Evolutionary conservation across 345 rosid genomes (phyloP).

Genomic region (Hibiscus mutabilis): DNA sequence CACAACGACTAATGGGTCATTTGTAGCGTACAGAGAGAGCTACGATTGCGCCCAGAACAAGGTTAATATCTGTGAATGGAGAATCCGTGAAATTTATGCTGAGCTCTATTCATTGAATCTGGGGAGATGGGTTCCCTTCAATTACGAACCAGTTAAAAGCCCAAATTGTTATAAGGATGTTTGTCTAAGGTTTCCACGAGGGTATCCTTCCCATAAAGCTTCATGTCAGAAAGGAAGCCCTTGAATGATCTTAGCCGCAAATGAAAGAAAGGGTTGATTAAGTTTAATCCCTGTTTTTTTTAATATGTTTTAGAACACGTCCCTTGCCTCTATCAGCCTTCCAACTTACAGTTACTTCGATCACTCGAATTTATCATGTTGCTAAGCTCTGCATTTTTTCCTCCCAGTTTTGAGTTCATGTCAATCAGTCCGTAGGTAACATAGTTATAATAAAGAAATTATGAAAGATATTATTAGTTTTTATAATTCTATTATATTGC

Average conservation of each 20-base stretch:
- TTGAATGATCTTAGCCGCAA: not conserved
- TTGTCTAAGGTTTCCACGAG: not conserved
- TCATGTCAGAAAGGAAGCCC: not conserved
- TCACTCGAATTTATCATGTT: too few species aligned
- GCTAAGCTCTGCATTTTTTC: too few species aligned
- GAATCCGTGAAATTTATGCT: not conserved
- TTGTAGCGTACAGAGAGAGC: not conserved
- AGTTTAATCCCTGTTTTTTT: too few species aligned
- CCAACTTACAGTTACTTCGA: too few species aligned
- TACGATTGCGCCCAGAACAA: not conserved
- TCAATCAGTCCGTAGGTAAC: too few species aligned
- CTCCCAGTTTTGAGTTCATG: too few species aligned
- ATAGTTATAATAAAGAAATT: too few species aligned
- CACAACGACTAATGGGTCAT: not conserved
- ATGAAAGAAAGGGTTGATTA: too few species aligned
- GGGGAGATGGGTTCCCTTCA: not conserved
- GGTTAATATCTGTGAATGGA: slow-evolving; percentile 1
- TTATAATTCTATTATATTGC: too few species aligned
- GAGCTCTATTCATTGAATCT: not conserved
- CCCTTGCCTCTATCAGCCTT: too few species aligned
- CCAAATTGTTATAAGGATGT: not conserved
- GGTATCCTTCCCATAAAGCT: not conserved
- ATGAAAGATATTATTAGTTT: too few species aligned
- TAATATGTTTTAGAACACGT: too few species aligned
- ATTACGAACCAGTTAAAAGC: not conserved